Evolutionary conservation across 169 alveolate genomes (phyloP), one percentile per base, ranked within the genome.

Genomic region (Eimeria acervulina): DNA sequence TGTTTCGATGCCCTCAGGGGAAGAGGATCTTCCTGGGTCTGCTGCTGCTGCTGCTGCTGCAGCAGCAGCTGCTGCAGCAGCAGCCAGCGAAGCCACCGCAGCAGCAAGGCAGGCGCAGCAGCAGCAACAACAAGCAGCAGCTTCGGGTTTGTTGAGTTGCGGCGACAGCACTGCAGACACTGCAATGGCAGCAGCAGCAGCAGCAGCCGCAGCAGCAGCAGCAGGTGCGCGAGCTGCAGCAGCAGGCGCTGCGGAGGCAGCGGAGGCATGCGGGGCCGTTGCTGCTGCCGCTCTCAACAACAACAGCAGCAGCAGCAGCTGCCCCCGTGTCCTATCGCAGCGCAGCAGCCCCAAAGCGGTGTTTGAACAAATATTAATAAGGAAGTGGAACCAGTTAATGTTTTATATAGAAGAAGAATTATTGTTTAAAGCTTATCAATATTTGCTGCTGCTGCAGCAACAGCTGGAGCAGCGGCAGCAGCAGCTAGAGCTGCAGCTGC

Each of bases 341-440:
- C 78, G 84, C 84, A 72, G 84, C 74, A 68, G 80, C 80, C 15
- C 80, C 38, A 21, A 72, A 44, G 21, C 47, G 8, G 47, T 26
- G 31, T 47, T 84, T 21, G 93, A 84, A 33, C 72, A 84, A 19
- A 13, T 84, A 12, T 38, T 84, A 31, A 52, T 31, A 61, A 51
- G 33, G 93, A 84, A 84, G 76, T 47, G 70, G 93, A 84, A 52
- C 52, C 12, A 84, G 52, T 51, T 84, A 76, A 26, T 28, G 93
- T n/a, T 19, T 23, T 84, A 84, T 47, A 26, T 84, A n/a, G 93
- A 84, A 51, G 93, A 84, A 52, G 93, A 84, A 33, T 61, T 42
- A 74, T 40, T 84, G 52, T 84, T 84, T 51, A 84, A 84, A 61
- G 59, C 59, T 0, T 51, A 51, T 51, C 59, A 51, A 17, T 51